Conservation (phyloP, 2,329 filamentous ascomycete genomes). For the Ascocoryne sarcoides region DNA sequence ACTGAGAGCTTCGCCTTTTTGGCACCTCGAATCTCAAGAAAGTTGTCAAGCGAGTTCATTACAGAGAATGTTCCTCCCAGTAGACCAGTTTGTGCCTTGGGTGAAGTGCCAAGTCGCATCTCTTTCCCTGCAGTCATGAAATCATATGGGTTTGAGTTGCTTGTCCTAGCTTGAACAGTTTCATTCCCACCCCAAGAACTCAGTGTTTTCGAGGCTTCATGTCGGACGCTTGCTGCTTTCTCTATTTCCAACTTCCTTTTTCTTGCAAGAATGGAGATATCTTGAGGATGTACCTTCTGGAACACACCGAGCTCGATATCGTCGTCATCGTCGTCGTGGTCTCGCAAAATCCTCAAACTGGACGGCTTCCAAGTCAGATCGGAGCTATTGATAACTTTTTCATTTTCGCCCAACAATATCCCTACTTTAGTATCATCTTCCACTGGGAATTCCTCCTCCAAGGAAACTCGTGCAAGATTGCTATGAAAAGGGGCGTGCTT, state of each 20-base stretch:
- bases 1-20: slow-evolving; percentile 24
- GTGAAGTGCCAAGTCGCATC: slow-evolving; percentile 16
- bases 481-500: slow-evolving; percentile 38
- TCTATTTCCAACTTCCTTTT: slow-evolving; percentile 31
- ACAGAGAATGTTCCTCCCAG: slow-evolving; percentile 31
- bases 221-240: background rate
- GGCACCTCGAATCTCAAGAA: slow-evolving; percentile 39
- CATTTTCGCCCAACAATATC: slow-evolving; percentile 21
- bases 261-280: slow-evolving; percentile 31
- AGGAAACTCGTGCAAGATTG: slow-evolving; percentile 28
- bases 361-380: slow-evolving; percentile 39
- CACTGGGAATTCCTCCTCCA: slow-evolving; percentile 33
- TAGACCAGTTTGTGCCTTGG: slow-evolving; percentile 10
- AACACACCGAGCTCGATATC: slow-evolving; percentile 27
- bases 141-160: slow-evolving; percentile 1
- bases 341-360: slow-evolving; percentile 37
- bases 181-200: background rate
- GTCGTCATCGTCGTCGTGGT: slow-evolving; percentile 31
- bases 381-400: slow-evolving; percentile 31
- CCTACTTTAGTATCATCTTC: slow-evolving; percentile 33
- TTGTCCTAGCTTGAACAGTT: background rate
- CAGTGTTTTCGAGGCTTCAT: background rate
- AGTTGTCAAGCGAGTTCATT: slow-evolving; percentile 37
- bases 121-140: slow-evolving; percentile 4
- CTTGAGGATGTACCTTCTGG: slow-evolving; percentile 13